Evolutionary conservation across 257 asterid species (phyloP).

Genomic region (Capsicum rhomboideum): DNA sequence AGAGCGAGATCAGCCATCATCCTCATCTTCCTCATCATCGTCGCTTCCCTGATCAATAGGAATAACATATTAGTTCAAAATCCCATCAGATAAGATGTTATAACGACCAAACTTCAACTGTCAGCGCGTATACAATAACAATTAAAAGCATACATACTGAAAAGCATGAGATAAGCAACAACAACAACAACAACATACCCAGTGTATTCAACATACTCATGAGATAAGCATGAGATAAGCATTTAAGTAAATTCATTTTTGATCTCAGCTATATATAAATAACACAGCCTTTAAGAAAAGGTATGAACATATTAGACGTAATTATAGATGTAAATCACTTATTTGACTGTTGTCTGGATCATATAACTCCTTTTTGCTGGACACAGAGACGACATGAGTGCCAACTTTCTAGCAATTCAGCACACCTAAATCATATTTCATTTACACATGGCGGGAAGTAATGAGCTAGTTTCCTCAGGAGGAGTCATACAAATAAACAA

Average conservation of each 20-base stretch:
- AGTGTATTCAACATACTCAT: no score
- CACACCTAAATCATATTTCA: neutral
- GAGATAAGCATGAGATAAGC: neutral
- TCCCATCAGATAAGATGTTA: constrained; percentile 8
- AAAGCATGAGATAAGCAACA: neutral
- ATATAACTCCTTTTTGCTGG: neutral
- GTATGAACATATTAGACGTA: neutral
- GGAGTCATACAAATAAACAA: neutral
- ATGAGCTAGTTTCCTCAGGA: neutral
- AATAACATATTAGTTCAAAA: neutral
- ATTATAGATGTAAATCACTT: neutral
- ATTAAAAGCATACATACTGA: neutral
- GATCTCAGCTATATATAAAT: neutral
- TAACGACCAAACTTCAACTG: neutral
- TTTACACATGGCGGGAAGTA: neutral
- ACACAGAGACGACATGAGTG: neutral
- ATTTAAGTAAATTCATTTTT: neutral
- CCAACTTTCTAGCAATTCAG: neutral
- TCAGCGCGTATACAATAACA: neutral
- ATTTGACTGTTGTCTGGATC: neutral
- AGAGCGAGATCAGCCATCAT: constrained; percentile 2
- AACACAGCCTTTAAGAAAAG: neutral
- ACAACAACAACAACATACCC: no score
- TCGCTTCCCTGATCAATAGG: constrained; percentile 6
- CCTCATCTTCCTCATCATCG: constrained; percentile 10